These are phyloP conservation scores for Calonectria pseudoturangicola DNA, from an alignment of 2,329 filamentous ascomycete genomes.

Conservation along the genomic window DNA sequence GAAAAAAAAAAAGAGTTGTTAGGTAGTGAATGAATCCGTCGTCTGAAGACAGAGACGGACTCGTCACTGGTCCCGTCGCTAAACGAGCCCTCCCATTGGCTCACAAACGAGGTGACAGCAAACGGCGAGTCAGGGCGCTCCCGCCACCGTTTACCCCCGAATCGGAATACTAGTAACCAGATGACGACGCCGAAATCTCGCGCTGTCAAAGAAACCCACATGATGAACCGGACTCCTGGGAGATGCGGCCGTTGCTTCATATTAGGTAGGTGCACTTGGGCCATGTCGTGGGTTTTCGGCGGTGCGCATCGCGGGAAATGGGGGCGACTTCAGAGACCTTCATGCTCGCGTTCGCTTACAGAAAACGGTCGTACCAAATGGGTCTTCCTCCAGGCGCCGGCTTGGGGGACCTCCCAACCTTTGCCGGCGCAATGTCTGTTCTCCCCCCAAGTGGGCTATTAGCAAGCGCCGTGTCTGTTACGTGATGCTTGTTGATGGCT, in stretches of 20 bases:
- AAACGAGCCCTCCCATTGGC: conserved; percentile 23
- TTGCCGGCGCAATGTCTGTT: conserved; percentile 43
- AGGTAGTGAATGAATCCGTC: conserved; percentile 2
- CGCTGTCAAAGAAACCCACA: conserved; percentile 15
- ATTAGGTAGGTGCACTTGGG: conserved; percentile 14
- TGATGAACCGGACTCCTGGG: not conserved
- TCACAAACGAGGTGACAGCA: conserved; percentile 32
- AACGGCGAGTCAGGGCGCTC: conserved; percentile 34
- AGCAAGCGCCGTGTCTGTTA: conserved; percentile 32
- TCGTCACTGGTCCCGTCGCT: conserved; percentile 4
- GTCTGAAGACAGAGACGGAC: conserved; percentile 11
- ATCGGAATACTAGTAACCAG: conserved; percentile 3
- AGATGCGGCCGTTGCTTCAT: conserved; percentile 31
- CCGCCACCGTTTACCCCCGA: conserved; percentile 18
- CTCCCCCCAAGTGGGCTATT: conserved; percentile 36
- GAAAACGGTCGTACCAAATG: conserved; percentile 31
- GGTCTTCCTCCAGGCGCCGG: not conserved
- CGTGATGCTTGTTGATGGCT: conserved; percentile 42
- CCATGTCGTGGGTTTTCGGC: not conserved
- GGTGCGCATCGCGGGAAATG: not conserved
- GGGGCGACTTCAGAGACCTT: conserved; percentile 2
- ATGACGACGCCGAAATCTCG: conserved; percentile 21
- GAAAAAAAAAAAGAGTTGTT: conserved; percentile 2
- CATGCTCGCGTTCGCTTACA: conserved; percentile 23
- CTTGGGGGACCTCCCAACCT: conserved; percentile 33